These are phyloP conservation scores for Coniochaeta prunicola DNA, from an alignment of 2,329 filamentous ascomycete genomes.

Conservation along the genomic window DNA sequence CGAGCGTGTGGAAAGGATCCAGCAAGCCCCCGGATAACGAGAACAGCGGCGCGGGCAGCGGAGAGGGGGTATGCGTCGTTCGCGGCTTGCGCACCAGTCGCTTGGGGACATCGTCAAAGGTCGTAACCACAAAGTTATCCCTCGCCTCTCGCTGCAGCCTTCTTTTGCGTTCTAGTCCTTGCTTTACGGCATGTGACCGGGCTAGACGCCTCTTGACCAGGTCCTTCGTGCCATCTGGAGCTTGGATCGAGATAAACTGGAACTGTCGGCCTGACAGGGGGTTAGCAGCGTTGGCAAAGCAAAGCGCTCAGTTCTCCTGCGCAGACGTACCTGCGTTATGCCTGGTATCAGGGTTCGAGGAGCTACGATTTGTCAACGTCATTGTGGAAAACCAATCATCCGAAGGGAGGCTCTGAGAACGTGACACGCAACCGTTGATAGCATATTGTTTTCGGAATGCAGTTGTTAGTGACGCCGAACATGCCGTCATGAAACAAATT, in stretches of 20 bases:
- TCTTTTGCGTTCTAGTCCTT: constrained; percentile 1
- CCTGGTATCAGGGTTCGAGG: background rate
- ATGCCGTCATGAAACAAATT: no score
- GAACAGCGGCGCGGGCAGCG: background rate
- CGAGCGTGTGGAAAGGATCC: constrained; percentile 3
- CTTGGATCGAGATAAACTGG: background rate
- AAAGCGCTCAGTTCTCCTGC: background rate
- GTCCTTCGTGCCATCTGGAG: background rate
- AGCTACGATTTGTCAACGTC: no score
- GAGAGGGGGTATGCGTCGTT: background rate
- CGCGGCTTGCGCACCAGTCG: background rate
- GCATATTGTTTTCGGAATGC: no score
- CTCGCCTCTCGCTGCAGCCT: background rate
- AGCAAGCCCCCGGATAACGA: background rate
- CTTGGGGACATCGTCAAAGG: background rate
- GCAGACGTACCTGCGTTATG: background rate
- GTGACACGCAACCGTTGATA: no score
- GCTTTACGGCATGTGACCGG: constrained; percentile 5
- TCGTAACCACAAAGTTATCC: background rate
- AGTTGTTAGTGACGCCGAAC: no score
- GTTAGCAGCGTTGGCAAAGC: background rate
- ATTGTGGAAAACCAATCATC: no score
- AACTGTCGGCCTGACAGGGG: background rate
- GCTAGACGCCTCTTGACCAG: background rate
- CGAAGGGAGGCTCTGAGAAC: no score